These are phyloP conservation scores for Lolium multiflorum DNA, from an alignment of 176 grass and related monocot species.

Conservation along the genomic window DNA sequence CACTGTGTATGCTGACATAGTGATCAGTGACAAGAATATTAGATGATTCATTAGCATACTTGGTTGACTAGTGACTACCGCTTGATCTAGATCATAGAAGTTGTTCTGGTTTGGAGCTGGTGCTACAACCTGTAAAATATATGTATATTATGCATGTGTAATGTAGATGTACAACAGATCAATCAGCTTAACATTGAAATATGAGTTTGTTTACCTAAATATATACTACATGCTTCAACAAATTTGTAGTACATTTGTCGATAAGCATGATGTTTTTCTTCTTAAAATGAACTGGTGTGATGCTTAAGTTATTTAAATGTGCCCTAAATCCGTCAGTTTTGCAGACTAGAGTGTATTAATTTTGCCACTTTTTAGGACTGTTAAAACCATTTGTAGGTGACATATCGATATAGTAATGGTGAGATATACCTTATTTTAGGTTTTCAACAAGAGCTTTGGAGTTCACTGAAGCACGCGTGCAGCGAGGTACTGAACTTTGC, in stretches of 20 bases:
- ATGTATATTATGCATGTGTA: not conserved
- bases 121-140: not conserved
- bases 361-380: not conserved
- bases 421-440: not conserved
- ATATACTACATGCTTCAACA: not conserved
- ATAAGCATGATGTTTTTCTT: not conserved
- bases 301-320: not conserved
- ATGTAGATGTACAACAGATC: not conserved
- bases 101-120: not conserved
- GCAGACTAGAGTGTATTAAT: not conserved
- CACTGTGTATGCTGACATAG: not conserved
- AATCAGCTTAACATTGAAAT: not conserved
- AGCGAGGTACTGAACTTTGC: not conserved
- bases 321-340: not conserved
- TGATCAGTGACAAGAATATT: not conserved
- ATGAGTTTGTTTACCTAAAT: not conserved
- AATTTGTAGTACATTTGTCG: not conserved
- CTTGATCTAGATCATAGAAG: conserved; percentile 5
- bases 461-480: not conserved
- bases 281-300: not conserved
- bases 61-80: not conserved
- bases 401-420: not conserved
- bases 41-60: not conserved
- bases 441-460: not conserved
- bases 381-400: not conserved